Conservation (phyloP, 2,329 filamentous ascomycete genomes). For the Fusarium sp. region DNA sequence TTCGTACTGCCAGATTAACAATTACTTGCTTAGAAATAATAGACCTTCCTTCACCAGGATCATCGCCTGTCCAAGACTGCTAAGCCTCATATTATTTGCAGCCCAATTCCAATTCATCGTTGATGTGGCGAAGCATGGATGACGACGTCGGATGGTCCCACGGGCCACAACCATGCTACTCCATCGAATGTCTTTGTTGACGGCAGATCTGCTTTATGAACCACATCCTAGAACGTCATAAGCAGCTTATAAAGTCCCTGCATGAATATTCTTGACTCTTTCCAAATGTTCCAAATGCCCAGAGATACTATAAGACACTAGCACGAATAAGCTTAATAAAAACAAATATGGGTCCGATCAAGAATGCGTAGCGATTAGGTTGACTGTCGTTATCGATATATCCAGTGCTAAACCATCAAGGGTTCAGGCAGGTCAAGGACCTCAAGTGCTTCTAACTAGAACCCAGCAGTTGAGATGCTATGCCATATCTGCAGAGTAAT, state of each 20-base stretch:
- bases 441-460: background rate
- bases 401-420: too few relatives aligned
- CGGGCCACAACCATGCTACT: background rate
- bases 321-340: background rate
- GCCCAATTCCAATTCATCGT: constrained; percentile 19
- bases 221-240: constrained; percentile 14
- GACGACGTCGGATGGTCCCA: constrained; percentile 14
- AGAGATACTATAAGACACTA: background rate
- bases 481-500: background rate
- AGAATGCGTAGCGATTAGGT: background rate
- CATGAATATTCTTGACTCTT: background rate
- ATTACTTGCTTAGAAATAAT: background rate
- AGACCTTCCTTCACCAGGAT: background rate
- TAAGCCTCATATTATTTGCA: constrained; percentile 33
- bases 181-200: background rate
- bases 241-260: background rate
- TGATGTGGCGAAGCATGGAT: constrained; percentile 17
- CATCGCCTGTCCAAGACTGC: constrained; percentile 16
- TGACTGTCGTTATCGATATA: background rate
- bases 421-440: background rate
- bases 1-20: background rate
- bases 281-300: constrained; percentile 1
- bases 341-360: background rate
- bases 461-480: background rate
- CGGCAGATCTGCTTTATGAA: background rate